Evolutionary conservation across 805 yeast genomes (phyloP).

Genomic region (Pichia cephalocereana): DNA sequence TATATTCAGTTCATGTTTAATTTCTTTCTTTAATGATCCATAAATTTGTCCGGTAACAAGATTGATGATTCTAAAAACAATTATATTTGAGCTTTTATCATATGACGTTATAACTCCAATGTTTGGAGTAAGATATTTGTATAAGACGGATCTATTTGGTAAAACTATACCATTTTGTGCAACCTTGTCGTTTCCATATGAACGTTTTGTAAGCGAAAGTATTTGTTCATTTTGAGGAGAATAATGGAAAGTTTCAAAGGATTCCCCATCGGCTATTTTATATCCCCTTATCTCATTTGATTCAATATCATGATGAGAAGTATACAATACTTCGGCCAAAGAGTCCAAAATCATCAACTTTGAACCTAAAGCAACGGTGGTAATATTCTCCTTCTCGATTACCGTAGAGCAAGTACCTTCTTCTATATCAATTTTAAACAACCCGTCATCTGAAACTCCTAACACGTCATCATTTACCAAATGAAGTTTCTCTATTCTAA

Average conservation of each 20-base stretch:
- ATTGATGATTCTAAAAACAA: conserved; percentile 53
- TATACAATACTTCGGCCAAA: not conserved
- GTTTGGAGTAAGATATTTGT: conserved; percentile 77
- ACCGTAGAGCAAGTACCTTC: not conserved
- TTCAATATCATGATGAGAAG: conserved; percentile 3
- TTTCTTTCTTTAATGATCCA: conserved; percentile 28
- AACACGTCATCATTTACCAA: conserved; percentile 7
- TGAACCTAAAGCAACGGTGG: no score
- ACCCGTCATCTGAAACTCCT: not conserved
- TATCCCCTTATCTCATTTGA: conserved; percentile 11
- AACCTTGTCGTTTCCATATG: conserved; percentile 29
- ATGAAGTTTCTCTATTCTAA: conserved; percentile 5
- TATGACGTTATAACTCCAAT: conserved; percentile 28
- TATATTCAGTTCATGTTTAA: not conserved
- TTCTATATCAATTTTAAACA: conserved; percentile 1
- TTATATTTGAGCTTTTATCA: not conserved
- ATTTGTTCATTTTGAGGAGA: conserved; percentile 26
- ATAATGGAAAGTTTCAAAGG: conserved; percentile 15
- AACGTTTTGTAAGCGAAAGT: conserved; percentile 31
- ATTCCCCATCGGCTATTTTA: not conserved
- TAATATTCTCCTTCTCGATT: no score
- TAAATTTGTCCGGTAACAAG: conserved; percentile 56
- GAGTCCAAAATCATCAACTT: no score
- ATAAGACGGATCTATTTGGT: conserved; percentile 63
- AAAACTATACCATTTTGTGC: conserved; percentile 62